These are phyloP conservation scores for Zelonia costaricensis DNA, from an alignment of 208 protist genomes.

Conservation along the genomic window DNA sequence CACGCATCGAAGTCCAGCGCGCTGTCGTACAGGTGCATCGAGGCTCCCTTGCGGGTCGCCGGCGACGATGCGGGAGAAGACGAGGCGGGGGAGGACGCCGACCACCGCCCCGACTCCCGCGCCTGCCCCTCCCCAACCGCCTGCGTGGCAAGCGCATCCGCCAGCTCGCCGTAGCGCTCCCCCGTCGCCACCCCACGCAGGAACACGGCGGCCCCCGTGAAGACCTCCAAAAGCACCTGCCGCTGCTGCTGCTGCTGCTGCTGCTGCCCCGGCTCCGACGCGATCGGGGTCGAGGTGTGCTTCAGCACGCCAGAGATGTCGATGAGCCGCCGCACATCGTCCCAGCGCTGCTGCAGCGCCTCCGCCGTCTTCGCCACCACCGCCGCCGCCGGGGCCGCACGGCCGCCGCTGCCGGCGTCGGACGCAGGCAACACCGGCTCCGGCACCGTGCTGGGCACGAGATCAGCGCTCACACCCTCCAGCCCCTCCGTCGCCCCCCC, in stretches of 20 bases:
- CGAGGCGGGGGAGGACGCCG: too few relatives aligned
- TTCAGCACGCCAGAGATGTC: constrained; percentile 39
- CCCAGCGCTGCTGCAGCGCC: constrained; percentile 66
- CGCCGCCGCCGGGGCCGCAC: neutral
- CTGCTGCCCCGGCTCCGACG: neutral
- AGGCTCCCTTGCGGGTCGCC: neutral
- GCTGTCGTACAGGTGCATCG: constrained; percentile 28
- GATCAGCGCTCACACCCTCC: constrained; percentile 24
- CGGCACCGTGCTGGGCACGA: constrained; percentile 12
- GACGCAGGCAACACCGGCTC: neutral
- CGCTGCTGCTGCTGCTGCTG: constrained; percentile 1
- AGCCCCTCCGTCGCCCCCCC: neutral
- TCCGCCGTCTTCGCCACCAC: constrained; percentile 43
- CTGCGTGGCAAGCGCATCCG: constrained; percentile 38
- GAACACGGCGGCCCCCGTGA: constrained; percentile 77
- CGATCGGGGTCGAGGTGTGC: constrained; percentile 1
- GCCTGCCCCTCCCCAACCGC: constrained; percentile 29
- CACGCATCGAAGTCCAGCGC: constrained; percentile 57
- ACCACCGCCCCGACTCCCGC: neutral
- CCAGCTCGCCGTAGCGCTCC: constrained; percentile 48
- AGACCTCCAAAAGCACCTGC: constrained; percentile 70
- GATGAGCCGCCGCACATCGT: constrained; percentile 53
- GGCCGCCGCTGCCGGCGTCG: neutral
- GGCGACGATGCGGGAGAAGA: neutral
- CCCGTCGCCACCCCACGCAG: constrained; percentile 70